Percentiles rank a stretch among this genome's conserved stretches.
Evolutionary conservation across 1,284 basidiomycete genomes (phyloP).

Genomic region (Malassezia nana): DNA sequence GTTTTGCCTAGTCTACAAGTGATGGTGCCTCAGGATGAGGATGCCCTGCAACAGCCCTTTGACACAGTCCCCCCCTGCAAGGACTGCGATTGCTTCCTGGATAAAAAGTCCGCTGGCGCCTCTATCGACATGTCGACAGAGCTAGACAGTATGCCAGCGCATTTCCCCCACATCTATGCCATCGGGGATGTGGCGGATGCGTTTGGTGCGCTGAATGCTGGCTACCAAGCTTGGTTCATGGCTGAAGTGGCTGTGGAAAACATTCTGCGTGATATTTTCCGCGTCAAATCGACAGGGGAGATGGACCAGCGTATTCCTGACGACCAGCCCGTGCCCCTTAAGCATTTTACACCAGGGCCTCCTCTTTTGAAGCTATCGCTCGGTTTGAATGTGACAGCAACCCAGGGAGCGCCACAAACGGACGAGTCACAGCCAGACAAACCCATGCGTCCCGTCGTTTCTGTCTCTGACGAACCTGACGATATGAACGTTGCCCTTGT

Average conservation of each 20-base stretch:
- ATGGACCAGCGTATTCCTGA: background rate
- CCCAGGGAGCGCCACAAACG: conserved; percentile 29
- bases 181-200: conserved; percentile 46
- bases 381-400: conserved; percentile 37
- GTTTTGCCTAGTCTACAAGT: conserved; percentile 40
- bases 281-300: conserved; percentile 9
- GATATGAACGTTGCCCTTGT: conserved; percentile 41
- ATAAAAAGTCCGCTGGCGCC: conserved; percentile 33
- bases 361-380: conserved; percentile 43
- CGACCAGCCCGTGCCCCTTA: conserved; percentile 13
- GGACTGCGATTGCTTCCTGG: conserved; percentile 47
- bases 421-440: conserved; percentile 14
- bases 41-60: conserved; percentile 33
- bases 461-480: conserved; percentile 32
- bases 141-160: conserved; percentile 11
- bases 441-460: background rate
- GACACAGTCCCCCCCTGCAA: conserved; percentile 37
- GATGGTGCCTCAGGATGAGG: conserved; percentile 28
- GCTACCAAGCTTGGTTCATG: conserved; percentile 48
- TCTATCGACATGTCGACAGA: conserved; percentile 7
- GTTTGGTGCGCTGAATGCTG: conserved; percentile 46
- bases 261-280: conserved; percentile 33
- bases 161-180: conserved; percentile 37
- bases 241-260: conserved; percentile 44
- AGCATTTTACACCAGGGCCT: conserved; percentile 31